These are phyloP conservation scores for Thermothielavioides terrestris DNA, from an alignment of 495 filamentous ascomycete genomes.

Conservation along the genomic window DNA sequence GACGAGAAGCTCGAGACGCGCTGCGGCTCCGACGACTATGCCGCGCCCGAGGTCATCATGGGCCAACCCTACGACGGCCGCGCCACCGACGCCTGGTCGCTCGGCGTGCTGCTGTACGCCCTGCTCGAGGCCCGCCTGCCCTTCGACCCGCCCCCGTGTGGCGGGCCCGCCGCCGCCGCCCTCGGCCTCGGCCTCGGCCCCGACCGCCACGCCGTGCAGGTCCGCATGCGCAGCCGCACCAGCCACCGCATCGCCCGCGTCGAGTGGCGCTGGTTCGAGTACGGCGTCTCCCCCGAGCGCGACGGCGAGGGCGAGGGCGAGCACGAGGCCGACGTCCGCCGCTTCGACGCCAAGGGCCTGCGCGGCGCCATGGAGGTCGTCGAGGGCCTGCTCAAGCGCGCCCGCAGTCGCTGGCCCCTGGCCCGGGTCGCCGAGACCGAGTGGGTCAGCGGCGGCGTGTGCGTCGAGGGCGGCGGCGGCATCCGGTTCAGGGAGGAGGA, in stretches of 20 bases:
- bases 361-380: conserved; percentile 71
- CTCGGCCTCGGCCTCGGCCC: no score
- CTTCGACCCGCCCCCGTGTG: conserved; percentile 79
- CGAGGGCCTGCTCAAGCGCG: conserved; percentile 73
- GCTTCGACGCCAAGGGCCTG: conserved; percentile 51
- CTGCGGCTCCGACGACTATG: conserved; percentile 95
- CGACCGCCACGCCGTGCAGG: conserved; percentile 43
- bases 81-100: conserved; percentile 85
- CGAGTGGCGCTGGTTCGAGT: conserved; percentile 90
- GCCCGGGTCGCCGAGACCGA: conserved; percentile 58
- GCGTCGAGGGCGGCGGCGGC: conserved; percentile 62
- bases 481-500: conserved; percentile 62
- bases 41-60: conserved; percentile 91
- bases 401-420: conserved; percentile 62
- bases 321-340: conserved; percentile 38
- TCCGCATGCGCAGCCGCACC: conserved; percentile 60
- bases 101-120: conserved; percentile 88
- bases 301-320: conserved; percentile 36
- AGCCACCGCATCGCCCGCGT: conserved; percentile 89
- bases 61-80: conserved; percentile 93
- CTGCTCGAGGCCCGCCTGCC: conserved; percentile 86
- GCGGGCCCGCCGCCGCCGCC: conserved; percentile 58
- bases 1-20: conserved; percentile 76
- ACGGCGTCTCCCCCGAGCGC: no score
- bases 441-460: conserved; percentile 71